A percentile compares a stretch with the other conserved stretches of the same genome.
Evolutionary conservation across 2,329 filamentous ascomycete genomes (phyloP).

Genomic region (Fusarium heterosporum): DNA sequence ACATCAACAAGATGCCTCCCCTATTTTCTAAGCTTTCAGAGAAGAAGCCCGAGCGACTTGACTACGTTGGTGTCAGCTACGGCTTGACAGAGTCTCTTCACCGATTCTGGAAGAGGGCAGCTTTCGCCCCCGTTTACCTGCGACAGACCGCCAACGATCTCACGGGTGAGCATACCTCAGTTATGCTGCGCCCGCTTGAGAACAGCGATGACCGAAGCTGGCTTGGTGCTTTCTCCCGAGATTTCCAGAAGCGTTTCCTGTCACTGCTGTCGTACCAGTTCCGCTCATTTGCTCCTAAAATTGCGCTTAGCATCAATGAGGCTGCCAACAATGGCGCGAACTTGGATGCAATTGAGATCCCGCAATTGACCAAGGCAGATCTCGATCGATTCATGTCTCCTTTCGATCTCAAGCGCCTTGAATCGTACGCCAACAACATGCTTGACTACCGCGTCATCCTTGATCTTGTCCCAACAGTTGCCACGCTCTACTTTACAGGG

Average conservation of each 20-base stretch:
- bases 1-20: constrained; percentile 91
- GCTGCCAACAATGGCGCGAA: constrained; percentile 80
- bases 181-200: constrained; percentile 89
- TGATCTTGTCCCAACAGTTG: constrained; percentile 87
- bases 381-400: constrained; percentile 85
- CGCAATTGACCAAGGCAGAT: constrained; percentile 76
- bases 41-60: constrained; percentile 80
- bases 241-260: constrained; percentile 96
- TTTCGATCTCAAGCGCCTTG: constrained; percentile 93
- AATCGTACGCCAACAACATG: constrained; percentile 96
- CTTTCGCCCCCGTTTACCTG: constrained; percentile 90
- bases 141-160: constrained; percentile 96
- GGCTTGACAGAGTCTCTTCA: constrained; percentile 88
- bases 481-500: constrained; percentile 86
- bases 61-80: constrained; percentile 96
- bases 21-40: constrained; percentile 91
- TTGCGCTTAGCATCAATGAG: constrained; percentile 89
- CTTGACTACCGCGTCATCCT: constrained; percentile 98
- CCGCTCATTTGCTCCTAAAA: constrained; percentile 79
- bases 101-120: constrained; percentile 94
- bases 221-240: constrained; percentile 89
- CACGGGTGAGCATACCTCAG: constrained; percentile 96
- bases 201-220: constrained; percentile 77
- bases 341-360: constrained; percentile 64
- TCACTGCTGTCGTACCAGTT: constrained; percentile 93